A percentile compares a stretch with the other conserved stretches of the same genome.
phyloP scores from a whole-genome alignment of 2,329 filamentous ascomycete species.

The Paecilomyces niveus region DNA sequence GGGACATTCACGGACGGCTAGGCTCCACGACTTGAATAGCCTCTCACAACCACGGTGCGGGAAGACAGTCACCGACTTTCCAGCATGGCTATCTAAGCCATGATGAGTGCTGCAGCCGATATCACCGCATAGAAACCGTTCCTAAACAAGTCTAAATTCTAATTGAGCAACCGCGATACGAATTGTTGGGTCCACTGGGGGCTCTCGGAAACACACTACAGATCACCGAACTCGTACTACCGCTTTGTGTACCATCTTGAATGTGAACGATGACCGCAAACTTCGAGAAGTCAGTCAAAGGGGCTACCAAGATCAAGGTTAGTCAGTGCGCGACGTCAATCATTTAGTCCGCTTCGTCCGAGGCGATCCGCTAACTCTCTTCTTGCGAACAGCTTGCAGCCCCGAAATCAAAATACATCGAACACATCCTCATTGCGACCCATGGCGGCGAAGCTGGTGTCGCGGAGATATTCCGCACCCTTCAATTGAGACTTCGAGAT shows the following conservation, averaged over 20 bases:
- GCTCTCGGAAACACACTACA: not conserved
- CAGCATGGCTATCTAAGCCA: not conserved
- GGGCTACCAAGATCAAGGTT: slow-evolving; percentile 96
- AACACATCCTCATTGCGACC: slow-evolving; percentile 92
- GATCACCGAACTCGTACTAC: not conserved
- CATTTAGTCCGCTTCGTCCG: not conserved
- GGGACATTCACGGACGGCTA: not conserved
- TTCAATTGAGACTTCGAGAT: slow-evolving; percentile 83
- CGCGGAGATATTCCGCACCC: slow-evolving; percentile 86
- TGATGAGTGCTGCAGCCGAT: not conserved
- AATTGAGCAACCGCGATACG: not conserved
- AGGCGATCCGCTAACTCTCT: slow-evolving; percentile 15
- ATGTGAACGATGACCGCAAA: slow-evolving; percentile 43
- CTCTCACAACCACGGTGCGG: not conserved
- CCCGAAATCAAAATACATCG: slow-evolving; percentile 98
- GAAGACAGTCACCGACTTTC: not conserved
- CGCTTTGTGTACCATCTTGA: not conserved
- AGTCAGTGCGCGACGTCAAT: slow-evolving; percentile 15
- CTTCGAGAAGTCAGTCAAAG: slow-evolving; percentile 99
- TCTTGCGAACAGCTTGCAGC: slow-evolving; percentile 64
- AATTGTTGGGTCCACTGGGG: not conserved
- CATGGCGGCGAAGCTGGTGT: slow-evolving; percentile 92
- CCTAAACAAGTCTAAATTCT: not conserved
- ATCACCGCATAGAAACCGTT: not conserved
- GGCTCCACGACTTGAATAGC: not conserved